A percentile compares a stretch with the other conserved stretches of the same genome.
phyloP scores from a whole-genome alignment of 495 filamentous ascomycete genomes.

The Xylaria bambusicola region DNA sequence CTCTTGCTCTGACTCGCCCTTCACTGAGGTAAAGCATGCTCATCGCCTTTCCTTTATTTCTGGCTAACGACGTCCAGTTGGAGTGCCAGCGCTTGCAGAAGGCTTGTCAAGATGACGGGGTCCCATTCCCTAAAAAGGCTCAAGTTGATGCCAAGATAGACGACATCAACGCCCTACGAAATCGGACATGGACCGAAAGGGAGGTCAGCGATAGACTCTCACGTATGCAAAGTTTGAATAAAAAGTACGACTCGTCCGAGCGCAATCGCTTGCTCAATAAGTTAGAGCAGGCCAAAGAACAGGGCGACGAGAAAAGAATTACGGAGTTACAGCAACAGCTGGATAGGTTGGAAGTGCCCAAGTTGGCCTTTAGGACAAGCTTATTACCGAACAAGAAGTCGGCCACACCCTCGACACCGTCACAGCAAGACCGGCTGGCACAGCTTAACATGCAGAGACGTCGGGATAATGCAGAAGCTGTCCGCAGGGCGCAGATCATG shows the following conservation, averaged over 20 bases:
- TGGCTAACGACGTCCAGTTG: slow-evolving; percentile 49
- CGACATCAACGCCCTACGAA: slow-evolving; percentile 78
- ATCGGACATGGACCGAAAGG: slow-evolving; percentile 73
- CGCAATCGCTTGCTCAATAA: slow-evolving; percentile 62
- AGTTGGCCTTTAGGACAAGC: slow-evolving; percentile 67
- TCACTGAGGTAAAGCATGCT: slow-evolving; percentile 65
- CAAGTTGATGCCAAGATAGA: slow-evolving; percentile 68
- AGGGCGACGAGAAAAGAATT: slow-evolving; percentile 62
- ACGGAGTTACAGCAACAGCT: slow-evolving; percentile 66
- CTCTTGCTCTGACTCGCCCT: slow-evolving; percentile 71
- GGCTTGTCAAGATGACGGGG: slow-evolving; percentile 68
- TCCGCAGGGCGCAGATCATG: slow-evolving; percentile 80
- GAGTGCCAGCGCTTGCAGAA: slow-evolving; percentile 85
- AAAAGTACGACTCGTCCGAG: slow-evolving; percentile 62
- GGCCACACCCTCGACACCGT: slow-evolving; percentile 40
- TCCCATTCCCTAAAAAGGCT: slow-evolving; percentile 67
- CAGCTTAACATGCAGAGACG: slow-evolving; percentile 78
- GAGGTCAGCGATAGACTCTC: slow-evolving; percentile 78
- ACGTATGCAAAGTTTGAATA: slow-evolving; percentile 62
- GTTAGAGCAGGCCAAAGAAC: slow-evolving; percentile 63
- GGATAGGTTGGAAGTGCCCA: slow-evolving; percentile 65
- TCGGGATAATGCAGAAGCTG: slow-evolving; percentile 72
- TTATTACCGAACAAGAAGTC: slow-evolving; percentile 50
- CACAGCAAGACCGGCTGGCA: slow-evolving; percentile 74
- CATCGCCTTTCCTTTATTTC: slow-evolving; percentile 8